Conservation (phyloP, 306 rosid species). For the Rosa chinensis region DNA sequence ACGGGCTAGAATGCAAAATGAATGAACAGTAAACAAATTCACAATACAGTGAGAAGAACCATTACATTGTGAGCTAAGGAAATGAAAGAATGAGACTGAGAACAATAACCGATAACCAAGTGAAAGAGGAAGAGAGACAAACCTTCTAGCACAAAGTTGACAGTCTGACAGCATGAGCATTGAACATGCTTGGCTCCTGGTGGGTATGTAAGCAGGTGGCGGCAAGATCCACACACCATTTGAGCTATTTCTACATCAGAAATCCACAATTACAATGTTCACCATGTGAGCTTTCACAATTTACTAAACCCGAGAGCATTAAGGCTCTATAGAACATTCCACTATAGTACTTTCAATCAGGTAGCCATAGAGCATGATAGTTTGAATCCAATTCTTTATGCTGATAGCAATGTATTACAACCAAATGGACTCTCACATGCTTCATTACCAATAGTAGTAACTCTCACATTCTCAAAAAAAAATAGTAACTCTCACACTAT, state of each 20-base stretch:
- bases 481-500: neutral
- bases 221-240: constrained; percentile 94
- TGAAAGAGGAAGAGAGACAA: constrained; percentile 20
- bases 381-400: neutral
- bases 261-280: constrained; percentile 11
- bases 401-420: neutral
- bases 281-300: constrained; percentile 17
- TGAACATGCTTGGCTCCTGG: constrained; percentile 68
- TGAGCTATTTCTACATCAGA: constrained; percentile 66
- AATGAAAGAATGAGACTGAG: neutral
- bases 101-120: neutral
- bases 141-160: constrained; percentile 84
- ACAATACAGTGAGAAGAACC: neutral
- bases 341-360: neutral
- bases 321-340: neutral
- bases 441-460: neutral
- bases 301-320: neutral
- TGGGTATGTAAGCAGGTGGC: constrained; percentile 66
- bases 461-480: neutral
- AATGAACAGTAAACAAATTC: neutral
- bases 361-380: neutral
- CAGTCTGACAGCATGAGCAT: constrained; percentile 81
- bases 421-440: neutral
- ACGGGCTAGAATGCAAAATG: neutral
- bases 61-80: neutral